Evolutionary conservation across 768 basidiomycete genomes (phyloP).

Genomic region (Inosperma sp.): DNA sequence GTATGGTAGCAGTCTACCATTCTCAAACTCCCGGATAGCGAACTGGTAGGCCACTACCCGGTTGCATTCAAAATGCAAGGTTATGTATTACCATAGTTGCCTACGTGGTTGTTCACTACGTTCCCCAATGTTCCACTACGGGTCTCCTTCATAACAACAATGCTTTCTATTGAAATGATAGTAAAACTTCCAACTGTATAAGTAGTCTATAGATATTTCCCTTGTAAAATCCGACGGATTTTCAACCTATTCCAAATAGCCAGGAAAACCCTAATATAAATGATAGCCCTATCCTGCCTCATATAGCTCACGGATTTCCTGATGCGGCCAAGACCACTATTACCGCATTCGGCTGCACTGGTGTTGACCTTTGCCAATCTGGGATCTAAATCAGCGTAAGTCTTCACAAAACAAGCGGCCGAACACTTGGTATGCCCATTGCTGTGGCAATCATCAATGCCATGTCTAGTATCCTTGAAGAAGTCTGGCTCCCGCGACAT

Average conservation of each 20-base stretch:
- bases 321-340: conserved; percentile 23
- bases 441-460: conserved; percentile 28
- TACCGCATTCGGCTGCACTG: conserved; percentile 33
- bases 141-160: too few species aligned
- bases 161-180: too few species aligned
- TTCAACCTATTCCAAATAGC: conserved; percentile 20
- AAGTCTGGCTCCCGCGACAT: conserved; percentile 20
- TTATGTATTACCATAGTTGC: too few species aligned
- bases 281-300: conserved; percentile 24
- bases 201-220: too few species aligned
- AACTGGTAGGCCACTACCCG: too few species aligned
- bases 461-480: conserved; percentile 27
- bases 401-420: conserved; percentile 23
- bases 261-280: conserved; percentile 24
- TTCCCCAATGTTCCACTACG: too few species aligned
- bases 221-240: too few species aligned
- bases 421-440: conserved; percentile 29
- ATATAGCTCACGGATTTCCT: conserved; percentile 28
- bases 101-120: too few species aligned
- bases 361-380: conserved; percentile 24
- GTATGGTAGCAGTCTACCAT: too few species aligned
- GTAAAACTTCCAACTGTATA: too few species aligned
- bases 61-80: too few species aligned
- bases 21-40: too few species aligned
- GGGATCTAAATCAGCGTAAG: conserved; percentile 23